Percentiles rank a stretch among this genome's conserved stretches.
phyloP scores from a whole-genome alignment of 1,284 basidiomycete genomes.

The Phellopilus nigrolimitatus region DNA sequence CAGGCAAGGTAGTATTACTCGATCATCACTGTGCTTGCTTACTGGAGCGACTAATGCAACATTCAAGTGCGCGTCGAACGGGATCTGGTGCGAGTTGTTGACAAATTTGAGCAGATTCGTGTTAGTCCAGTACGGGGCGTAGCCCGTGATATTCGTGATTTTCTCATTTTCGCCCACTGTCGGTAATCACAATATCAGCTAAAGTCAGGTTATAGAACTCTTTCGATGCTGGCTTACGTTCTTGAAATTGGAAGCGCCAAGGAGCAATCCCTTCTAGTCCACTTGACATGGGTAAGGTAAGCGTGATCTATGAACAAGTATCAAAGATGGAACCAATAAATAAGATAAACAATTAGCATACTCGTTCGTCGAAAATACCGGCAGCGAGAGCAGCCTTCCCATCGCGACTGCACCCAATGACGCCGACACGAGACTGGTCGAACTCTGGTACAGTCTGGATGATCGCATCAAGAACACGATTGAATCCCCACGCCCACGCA shows the following conservation, averaged over 20 bases:
- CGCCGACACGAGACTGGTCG: constrained; percentile 20
- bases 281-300: constrained; percentile 23
- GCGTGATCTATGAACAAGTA: constrained; percentile 14
- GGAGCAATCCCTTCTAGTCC: constrained; percentile 21
- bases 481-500: constrained; percentile 26
- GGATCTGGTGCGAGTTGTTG: constrained; percentile 19
- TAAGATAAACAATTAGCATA: background rate
- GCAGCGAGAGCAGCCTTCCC: constrained; percentile 23
- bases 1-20: background rate
- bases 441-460: constrained; percentile 22
- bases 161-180: constrained; percentile 23
- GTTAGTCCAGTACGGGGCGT: constrained; percentile 21
- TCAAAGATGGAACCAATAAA: background rate
- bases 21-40: background rate
- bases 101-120: constrained; percentile 21
- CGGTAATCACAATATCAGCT: background rate
- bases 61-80: constrained; percentile 23
- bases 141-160: constrained; percentile 20
- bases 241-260: constrained; percentile 22
- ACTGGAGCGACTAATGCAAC: constrained; percentile 21
- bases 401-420: constrained; percentile 23
- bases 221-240: constrained; percentile 9
- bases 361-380: constrained; percentile 23
- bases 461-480: constrained; percentile 22
- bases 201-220: background rate